Percentiles rank a stretch among this genome's conserved stretches.
These are phyloP conservation scores for Urostyla sp. DNA, from an alignment of 73 alveolate species.

Conservation along the genomic window DNA sequence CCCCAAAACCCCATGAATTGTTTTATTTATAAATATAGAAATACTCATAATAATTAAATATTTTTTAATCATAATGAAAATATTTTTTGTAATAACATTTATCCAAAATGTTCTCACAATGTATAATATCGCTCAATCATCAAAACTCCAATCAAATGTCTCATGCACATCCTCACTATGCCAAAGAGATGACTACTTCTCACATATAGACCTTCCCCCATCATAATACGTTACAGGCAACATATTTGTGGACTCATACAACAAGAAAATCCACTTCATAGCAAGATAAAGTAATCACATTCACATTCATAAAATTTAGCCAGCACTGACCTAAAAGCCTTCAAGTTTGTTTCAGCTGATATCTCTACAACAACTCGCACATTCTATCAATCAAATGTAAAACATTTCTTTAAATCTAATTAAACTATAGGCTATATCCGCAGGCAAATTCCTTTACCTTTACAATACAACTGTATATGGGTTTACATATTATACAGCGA, in stretches of 20 bases:
- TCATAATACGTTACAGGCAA: slow-evolving; percentile 1
- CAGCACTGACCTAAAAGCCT: slow-evolving; percentile 35
- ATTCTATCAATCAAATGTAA: slow-evolving; percentile 13
- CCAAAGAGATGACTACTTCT: slow-evolving; percentile 15
- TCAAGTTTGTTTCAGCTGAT: slow-evolving; percentile 6
- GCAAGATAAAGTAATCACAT: slow-evolving; percentile 35
- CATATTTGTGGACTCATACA: slow-evolving; percentile 24
- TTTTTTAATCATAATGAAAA: too few relatives aligned
- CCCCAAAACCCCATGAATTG: too few relatives aligned
- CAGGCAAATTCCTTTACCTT: neutral
- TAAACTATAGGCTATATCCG: neutral
- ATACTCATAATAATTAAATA: too few relatives aligned
- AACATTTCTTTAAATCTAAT: neutral
- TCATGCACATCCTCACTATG: neutral
- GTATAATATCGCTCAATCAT: too few relatives aligned
- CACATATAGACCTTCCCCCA: slow-evolving; percentile 43
- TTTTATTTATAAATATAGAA: too few relatives aligned
- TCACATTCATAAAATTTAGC: neutral
- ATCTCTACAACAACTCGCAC: slow-evolving; percentile 3
- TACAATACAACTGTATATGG: slow-evolving; percentile 51
- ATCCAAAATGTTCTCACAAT: too few relatives aligned
- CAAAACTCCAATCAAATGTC: too few relatives aligned
- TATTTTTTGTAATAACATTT: too few relatives aligned
- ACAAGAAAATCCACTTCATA: slow-evolving; percentile 6
- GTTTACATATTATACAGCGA: slow-evolving; percentile 12